Evolutionary conservation across 208 protist genomes (phyloP).

Genomic region (Acanthamoeba lenticulata): DNA sequence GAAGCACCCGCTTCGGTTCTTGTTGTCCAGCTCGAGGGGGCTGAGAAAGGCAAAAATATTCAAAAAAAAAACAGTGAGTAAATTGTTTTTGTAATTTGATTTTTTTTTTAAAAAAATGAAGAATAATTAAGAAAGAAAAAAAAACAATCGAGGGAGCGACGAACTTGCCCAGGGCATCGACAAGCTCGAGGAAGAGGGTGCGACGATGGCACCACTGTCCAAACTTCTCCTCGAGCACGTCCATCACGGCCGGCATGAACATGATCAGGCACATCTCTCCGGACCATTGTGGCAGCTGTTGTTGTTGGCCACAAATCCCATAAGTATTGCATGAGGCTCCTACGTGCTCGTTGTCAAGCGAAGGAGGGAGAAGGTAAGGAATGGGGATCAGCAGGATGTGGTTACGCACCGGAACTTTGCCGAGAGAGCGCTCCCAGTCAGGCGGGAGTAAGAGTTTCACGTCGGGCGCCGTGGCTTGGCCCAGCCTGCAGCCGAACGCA

Average conservation of each 20-base stretch:
- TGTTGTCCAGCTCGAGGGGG: background rate
- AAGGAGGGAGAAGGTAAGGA: background rate
- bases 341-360: background rate
- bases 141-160: background rate
- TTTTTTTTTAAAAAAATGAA: background rate
- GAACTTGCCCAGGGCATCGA: background rate
- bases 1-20: background rate
- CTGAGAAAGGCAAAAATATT: background rate
- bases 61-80: background rate
- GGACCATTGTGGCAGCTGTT: background rate
- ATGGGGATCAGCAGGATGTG: background rate
- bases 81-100: background rate
- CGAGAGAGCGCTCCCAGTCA: slow-evolving; percentile 2
- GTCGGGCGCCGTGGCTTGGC: background rate
- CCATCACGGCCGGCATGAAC: background rate
- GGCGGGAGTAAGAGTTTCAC: background rate
- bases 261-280: slow-evolving; percentile 15
- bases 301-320: background rate
- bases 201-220: background rate
- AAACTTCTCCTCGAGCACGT: background rate
- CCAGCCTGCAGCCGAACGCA: background rate
- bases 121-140: background rate
- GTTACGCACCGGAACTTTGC: background rate
- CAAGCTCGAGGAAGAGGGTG: background rate
- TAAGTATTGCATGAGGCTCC: background rate